A percentile compares a stretch with the other conserved stretches of the same genome.
phyloP scores from a whole-genome alignment of 805 yeast species.

The Candida corydali region DNA sequence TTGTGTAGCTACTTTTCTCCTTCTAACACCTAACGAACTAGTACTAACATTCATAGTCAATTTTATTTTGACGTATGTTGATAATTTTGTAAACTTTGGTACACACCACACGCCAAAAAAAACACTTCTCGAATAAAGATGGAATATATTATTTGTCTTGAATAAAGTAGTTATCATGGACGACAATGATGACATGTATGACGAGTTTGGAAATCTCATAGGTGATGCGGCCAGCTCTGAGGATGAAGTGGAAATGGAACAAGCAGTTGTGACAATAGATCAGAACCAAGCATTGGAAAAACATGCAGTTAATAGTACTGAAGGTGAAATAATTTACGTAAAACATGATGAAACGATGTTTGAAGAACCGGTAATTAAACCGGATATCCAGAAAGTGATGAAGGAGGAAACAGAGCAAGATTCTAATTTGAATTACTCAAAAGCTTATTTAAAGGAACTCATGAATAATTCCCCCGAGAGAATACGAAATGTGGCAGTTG shows the following conservation, averaged over 20 bases:
- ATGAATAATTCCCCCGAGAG: slow-evolving; percentile 52
- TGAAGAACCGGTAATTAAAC: slow-evolving; percentile 19
- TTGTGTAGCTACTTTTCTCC: slow-evolving; percentile 55
- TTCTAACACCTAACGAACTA: slow-evolving; percentile 79
- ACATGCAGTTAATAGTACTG: not conserved
- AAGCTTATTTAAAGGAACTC: slow-evolving; percentile 55
- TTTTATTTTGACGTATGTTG: not conserved
- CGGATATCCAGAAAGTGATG: slow-evolving; percentile 24
- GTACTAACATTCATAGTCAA: slow-evolving; percentile 79
- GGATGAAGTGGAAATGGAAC: not conserved
- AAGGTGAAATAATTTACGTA: slow-evolving; percentile 6
- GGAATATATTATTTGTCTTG: not conserved
- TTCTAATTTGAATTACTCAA: slow-evolving; percentile 59
- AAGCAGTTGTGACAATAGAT: slow-evolving; percentile 6
- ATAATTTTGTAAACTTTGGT: not conserved
- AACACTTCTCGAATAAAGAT: not conserved
- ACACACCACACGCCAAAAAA: not conserved
- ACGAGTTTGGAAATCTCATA: slow-evolving; percentile 74
- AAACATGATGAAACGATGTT: slow-evolving; percentile 11
- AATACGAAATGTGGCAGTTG: slow-evolving; percentile 67
- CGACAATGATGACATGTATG: slow-evolving; percentile 64
- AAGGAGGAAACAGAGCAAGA: slow-evolving; percentile 35
- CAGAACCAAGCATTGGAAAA: slow-evolving; percentile 4
- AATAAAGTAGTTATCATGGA: slow-evolving; percentile 17
- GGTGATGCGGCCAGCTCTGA: slow-evolving; percentile 46